Evolutionary conservation across 768 basidiomycete genomes (phyloP), one percentile per base, ranked within the genome.

Genomic region (Pholiota conissans): DNA sequence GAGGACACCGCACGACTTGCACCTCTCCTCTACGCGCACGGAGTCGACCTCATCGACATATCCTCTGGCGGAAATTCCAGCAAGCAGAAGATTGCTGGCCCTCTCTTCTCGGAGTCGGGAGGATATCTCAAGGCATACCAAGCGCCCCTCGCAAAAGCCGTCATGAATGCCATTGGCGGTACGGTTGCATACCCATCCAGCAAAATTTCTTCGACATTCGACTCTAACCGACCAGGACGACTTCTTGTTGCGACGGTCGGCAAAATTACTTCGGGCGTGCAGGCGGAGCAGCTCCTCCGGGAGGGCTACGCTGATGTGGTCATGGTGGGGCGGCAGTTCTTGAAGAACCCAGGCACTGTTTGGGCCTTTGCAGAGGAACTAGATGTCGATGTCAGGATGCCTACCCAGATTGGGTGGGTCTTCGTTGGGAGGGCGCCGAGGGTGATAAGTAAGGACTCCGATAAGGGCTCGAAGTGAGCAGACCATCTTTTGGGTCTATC

Each of bases 1-100:
- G 83, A 88, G 67, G 91, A 93, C 66, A 89, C 86, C 1, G 81
- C 81, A 22, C 73, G 78, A 28, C 74, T 92, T 20, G 82, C 85
- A 2, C 72, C 76, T 16, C 78, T 85, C 60, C 78, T 93, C n/a
- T 76, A 76, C 16, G 78, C 82, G 16, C 79, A 84, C 37, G 90
- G 90, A 4, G 80, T 93, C 50, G 92, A 93, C 68, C 74, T 93
- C 29, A 71, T 93, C 45, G 91, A 93, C 61, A 80, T 90, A 30
- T 87, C 85, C 3, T 78, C 79, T 0, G 90, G 84, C 3, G 92
- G 90, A 1, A 83, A 79, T 50, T 73, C 78, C 58, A 67, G 77
- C 1, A 64, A 65, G 42, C 82, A 83, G 57, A 71, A 73, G 46
- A 64, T 78, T 24, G 68, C 70, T 8, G 49, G 49, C 10, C 49